A percentile compares a stretch with the other conserved stretches of the same genome.
phyloP scores from a whole-genome alignment of 495 filamentous ascomycete genomes.

The Xylaria bambusicola region DNA sequence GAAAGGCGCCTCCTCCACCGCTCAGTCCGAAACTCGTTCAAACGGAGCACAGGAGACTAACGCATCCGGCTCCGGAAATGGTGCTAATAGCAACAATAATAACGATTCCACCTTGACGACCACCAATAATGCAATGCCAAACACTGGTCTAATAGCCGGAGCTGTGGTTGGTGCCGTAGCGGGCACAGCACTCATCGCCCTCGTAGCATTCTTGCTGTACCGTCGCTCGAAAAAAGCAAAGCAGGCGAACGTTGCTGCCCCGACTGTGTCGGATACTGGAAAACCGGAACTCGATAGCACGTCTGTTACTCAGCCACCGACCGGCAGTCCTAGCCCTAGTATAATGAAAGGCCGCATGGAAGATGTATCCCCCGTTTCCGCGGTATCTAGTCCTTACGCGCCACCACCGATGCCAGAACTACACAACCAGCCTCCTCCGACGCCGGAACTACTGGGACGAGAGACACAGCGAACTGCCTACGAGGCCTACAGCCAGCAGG shows the following conservation, averaged over 20 bases:
- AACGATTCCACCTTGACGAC: background rate
- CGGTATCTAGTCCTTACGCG: slow-evolving; percentile 33
- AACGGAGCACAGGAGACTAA: slow-evolving; percentile 23
- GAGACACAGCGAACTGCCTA: slow-evolving; percentile 21
- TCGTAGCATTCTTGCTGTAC: slow-evolving; percentile 39
- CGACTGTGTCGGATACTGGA: slow-evolving; percentile 20
- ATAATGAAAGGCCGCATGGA: slow-evolving; percentile 30
- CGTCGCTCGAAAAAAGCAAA: slow-evolving; percentile 19
- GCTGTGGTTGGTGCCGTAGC: slow-evolving; percentile 40
- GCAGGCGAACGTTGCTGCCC: background rate
- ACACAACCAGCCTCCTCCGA: slow-evolving; percentile 30
- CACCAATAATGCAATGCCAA: slow-evolving; percentile 17
- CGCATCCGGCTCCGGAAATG: slow-evolving; percentile 6
- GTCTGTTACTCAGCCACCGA: slow-evolving; percentile 19
- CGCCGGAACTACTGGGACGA: slow-evolving; percentile 34
- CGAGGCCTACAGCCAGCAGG: slow-evolving; percentile 24
- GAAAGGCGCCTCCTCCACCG: slow-evolving; percentile 19
- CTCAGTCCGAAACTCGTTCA: slow-evolving; percentile 19
- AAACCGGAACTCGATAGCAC: slow-evolving; percentile 42
- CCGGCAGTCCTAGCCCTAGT: slow-evolving; percentile 35
- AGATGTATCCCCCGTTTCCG: slow-evolving; percentile 44
- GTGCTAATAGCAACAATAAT: background rate
- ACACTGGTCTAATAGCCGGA: slow-evolving; percentile 36
- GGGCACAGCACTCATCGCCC: slow-evolving; percentile 34
- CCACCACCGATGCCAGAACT: slow-evolving; percentile 32